These are phyloP conservation scores for Saccharomyces hybrid DNA, from an alignment of 1,139 yeast species.

Conservation along the genomic window DNA sequence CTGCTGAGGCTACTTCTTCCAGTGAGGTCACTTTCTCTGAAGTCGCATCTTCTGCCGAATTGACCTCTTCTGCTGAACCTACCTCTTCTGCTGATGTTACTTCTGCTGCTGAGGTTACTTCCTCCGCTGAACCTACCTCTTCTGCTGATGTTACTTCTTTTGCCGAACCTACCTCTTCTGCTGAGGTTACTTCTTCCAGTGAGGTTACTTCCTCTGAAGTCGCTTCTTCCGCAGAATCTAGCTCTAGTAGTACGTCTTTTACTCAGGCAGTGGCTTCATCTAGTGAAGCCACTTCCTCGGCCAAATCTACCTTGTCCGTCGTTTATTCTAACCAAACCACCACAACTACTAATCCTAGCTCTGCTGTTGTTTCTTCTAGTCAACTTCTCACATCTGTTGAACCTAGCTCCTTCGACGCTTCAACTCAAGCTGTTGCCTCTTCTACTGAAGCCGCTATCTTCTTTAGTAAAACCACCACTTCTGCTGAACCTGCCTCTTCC, in stretches of 20 bases:
- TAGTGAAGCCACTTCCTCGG: neutral
- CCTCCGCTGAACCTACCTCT: neutral
- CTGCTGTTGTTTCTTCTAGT: too few species aligned
- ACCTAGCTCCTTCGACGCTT: neutral
- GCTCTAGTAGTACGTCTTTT: slow-evolving; percentile 8
- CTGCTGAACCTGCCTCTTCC: too few species aligned
- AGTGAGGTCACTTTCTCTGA: slow-evolving; percentile 27
- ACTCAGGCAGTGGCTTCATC: neutral
- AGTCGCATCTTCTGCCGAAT: too few species aligned
- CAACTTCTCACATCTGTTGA: too few species aligned
- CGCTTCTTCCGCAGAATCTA: slow-evolving; percentile 1
- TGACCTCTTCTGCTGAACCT: slow-evolving; percentile 3
- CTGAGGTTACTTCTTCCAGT: neutral
- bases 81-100: slow-evolving; percentile 9
- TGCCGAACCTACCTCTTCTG: slow-evolving; percentile 6
- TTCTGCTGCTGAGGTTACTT: slow-evolving; percentile 23
- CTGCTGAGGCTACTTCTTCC: slow-evolving; percentile 6
- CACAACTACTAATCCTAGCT: too few species aligned
- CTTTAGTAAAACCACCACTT: too few species aligned
- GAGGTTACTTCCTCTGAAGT: neutral
- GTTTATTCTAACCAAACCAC: neutral
- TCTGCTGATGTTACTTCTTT: too few species aligned
- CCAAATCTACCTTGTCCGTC: neutral
- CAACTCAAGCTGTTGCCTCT: slow-evolving; percentile 3
- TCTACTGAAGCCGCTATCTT: slow-evolving; percentile 6